Evolutionary conservation across 1,284 basidiomycete genomes (phyloP).

Genomic region (Tilletia setariae): DNA sequence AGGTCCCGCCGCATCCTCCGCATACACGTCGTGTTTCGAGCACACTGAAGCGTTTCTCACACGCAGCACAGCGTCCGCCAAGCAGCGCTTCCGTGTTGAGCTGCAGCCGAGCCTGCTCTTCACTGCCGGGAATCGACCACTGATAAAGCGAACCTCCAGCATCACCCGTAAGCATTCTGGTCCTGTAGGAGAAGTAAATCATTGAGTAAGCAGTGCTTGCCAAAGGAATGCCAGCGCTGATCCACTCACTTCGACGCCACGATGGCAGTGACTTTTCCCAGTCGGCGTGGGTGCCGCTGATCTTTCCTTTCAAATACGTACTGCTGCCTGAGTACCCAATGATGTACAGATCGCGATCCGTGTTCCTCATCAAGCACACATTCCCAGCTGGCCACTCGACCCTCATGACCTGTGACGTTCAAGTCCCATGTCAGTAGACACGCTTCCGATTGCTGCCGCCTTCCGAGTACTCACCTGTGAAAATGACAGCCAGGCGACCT

Average conservation of each 20-base stretch:
- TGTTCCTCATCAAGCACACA: conserved; percentile 17
- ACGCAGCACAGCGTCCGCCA: conserved; percentile 16
- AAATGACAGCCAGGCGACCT: conserved; percentile 38
- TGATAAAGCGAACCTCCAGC: conserved; percentile 40
- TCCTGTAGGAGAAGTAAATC: background rate
- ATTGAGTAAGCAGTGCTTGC: background rate
- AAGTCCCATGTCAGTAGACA: background rate
- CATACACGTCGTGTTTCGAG: conserved; percentile 38
- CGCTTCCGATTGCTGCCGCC: background rate
- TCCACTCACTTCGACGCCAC: background rate
- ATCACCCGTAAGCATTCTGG: conserved; percentile 40
- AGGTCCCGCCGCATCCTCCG: conserved; percentile 38
- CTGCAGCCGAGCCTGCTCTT: background rate
- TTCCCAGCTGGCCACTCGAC: conserved; percentile 45
- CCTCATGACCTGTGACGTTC: conserved; percentile 35
- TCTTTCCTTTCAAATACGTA: conserved; percentile 40
- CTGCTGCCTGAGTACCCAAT: conserved; percentile 33
- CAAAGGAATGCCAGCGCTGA: background rate
- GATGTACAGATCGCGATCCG: background rate
- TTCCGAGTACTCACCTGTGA: conserved; percentile 23
- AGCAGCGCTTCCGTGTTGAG: background rate
- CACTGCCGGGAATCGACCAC: conserved; percentile 43
- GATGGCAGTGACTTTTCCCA: background rate
- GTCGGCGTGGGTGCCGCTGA: conserved; percentile 18
- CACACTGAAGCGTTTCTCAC: conserved; percentile 37